Evolutionary conservation across 2,329 filamentous ascomycete species (phyloP).

Genomic region (Botryotinia globosa): DNA sequence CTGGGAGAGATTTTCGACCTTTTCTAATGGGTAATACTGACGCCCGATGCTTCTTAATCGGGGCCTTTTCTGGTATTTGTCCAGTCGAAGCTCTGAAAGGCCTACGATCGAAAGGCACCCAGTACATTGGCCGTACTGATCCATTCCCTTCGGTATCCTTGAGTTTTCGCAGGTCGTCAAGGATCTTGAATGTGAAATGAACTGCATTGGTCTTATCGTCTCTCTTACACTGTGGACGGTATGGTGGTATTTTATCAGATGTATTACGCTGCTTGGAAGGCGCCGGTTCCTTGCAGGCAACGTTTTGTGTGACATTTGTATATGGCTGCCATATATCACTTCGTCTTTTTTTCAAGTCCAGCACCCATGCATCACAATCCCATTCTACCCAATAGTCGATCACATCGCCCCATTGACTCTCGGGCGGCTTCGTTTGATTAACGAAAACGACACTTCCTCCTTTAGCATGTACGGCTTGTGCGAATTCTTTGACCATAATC

Average conservation of each 20-base stretch:
- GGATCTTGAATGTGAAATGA: slow-evolving; percentile 35
- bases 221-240: slow-evolving; percentile 29
- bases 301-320: slow-evolving; percentile 25
- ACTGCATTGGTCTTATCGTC: slow-evolving; percentile 37
- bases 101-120: slow-evolving; percentile 14
- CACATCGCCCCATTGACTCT: slow-evolving; percentile 69
- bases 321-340: slow-evolving; percentile 37
- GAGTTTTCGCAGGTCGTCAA: slow-evolving; percentile 31
- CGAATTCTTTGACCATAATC: slow-evolving; percentile 67
- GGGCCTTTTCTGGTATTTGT: slow-evolving; percentile 8
- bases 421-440: slow-evolving; percentile 68
- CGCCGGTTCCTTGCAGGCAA: slow-evolving; percentile 23
- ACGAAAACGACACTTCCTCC: slow-evolving; percentile 70
- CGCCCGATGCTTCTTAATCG: neutral
- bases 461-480: slow-evolving; percentile 63
- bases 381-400: slow-evolving; percentile 74
- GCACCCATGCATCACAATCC: slow-evolving; percentile 73
- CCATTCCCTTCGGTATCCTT: slow-evolving; percentile 26
- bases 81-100: slow-evolving; percentile 18
- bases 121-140: slow-evolving; percentile 26
- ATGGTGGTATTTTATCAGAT: slow-evolving; percentile 9
- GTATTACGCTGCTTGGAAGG: slow-evolving; percentile 3
- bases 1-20: slow-evolving; percentile 13
- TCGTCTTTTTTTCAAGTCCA: slow-evolving; percentile 48
- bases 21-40: neutral